Base-by-base conservation (phyloP, 1,139 yeast species). In the Taphrina betulina region DNA sequence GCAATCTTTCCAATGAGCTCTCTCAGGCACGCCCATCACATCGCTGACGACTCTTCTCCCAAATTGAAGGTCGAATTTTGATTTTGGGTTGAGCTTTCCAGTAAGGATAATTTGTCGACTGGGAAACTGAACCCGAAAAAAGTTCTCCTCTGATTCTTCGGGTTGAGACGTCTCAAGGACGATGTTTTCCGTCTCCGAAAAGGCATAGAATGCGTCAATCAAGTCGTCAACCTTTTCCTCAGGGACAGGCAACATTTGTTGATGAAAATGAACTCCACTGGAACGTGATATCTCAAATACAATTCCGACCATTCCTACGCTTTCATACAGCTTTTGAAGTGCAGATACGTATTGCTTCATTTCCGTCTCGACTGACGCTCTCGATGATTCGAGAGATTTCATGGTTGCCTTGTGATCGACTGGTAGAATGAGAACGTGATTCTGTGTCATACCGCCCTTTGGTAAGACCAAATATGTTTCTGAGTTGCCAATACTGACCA, bases 341-440 rank as follows among this genome's bases (percentile, higher is more conserved):
- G 59, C 57, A 2, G 19, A 45, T 14, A 58, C 40, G 51, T 60
- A 63, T 31, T 53, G 59, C 22, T 65, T 63, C 60, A 75, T 68
- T 65, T 76, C 85, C 60, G 68, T 70, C 65, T 36, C 43, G 7
- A 61, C 57, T 14, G 45, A 64, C 24, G 63, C 64, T 3, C 62
- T 63, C 63, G 42, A 58, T 2, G 42, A 51, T n/a, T 45, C 62
- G 38, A 66, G 65, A 23, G 63, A 62, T 17, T 68, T 63, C 10
- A 74, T 60, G 0, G 78, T 77, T 0, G 95, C 78, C 5, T 75
- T 71, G 68, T 90, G 97, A 8, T 82, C 80, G 20, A 90, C 78
- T 0, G 96, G 95, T n/a, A 88, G 81, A 5, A 89, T 76, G 44
- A 90, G 73, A 12, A 87, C 85, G 71, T 90, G 96, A 67, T 58